phyloP scores from a whole-genome alignment of 1,284 basidiomycete species.

The Moniliella sp. region DNA sequence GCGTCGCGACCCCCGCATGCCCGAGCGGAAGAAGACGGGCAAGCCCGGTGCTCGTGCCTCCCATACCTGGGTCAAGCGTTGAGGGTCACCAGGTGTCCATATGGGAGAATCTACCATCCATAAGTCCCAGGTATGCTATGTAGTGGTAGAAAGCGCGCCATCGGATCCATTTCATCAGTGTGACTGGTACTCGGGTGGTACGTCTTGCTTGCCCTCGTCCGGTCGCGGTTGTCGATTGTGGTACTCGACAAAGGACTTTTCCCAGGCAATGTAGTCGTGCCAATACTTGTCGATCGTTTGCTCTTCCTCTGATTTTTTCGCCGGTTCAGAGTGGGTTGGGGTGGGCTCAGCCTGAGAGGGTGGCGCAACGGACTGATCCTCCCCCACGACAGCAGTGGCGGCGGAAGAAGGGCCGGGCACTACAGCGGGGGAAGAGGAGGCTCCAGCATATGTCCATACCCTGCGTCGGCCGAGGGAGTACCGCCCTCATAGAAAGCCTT shows the following conservation, averaged over 20 bases:
- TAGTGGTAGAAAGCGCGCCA: too few species aligned
- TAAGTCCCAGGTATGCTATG: too few species aligned
- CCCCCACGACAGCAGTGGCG: background rate
- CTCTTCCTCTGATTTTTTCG: slow-evolving; percentile 9
- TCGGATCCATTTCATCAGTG: too few species aligned
- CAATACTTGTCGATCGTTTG: slow-evolving; percentile 28
- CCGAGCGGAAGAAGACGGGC: slow-evolving; percentile 90
- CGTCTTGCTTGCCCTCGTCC: slow-evolving; percentile 27
- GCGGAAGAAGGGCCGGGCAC: background rate
- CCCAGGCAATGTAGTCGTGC: slow-evolving; percentile 27
- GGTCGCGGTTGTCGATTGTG: slow-evolving; percentile 22
- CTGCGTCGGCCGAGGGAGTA: background rate
- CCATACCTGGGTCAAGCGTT: slow-evolving; percentile 7
- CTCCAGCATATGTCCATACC: background rate
- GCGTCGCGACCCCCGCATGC: slow-evolving; percentile 80
- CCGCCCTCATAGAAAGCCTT: background rate
- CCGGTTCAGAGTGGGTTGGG: background rate
- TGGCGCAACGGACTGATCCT: background rate
- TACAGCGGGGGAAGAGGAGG: background rate
- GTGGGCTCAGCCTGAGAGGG: background rate
- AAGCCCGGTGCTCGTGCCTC: slow-evolving; percentile 70
- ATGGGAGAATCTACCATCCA: too few species aligned
- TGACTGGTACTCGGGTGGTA: slow-evolving; percentile 22
- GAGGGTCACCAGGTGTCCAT: too few species aligned
- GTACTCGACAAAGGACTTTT: slow-evolving; percentile 22